A percentile compares a stretch with the other conserved stretches of the same genome.
Evolutionary conservation across 2,329 filamentous ascomycete genomes (phyloP).

Genomic region (Colletotrichum incanum): DNA sequence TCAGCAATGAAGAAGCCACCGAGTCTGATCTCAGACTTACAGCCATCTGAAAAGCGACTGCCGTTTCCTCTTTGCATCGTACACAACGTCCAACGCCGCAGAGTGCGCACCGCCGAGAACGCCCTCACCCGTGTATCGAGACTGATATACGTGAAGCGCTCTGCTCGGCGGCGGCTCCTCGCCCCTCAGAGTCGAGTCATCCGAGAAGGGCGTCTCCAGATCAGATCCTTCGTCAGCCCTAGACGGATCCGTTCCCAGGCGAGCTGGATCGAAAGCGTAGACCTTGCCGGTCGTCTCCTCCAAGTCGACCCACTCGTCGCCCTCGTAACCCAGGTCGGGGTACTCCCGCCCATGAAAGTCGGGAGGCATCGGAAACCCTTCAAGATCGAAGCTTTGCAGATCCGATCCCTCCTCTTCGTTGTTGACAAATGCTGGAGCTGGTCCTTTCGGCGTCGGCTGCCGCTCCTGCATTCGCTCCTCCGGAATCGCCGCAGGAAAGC

Average conservation of each 20-base stretch:
- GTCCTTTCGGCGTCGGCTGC: constrained; percentile 6
- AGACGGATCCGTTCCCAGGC: constrained; percentile 44
- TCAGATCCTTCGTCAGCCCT: constrained; percentile 51
- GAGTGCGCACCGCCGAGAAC: constrained; percentile 55
- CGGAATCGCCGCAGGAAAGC: background rate
- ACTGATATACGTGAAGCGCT: constrained; percentile 50
- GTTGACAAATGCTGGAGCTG: constrained; percentile 43
- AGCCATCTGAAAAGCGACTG: constrained; percentile 61
- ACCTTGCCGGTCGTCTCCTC: constrained; percentile 48
- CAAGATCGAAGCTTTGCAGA: constrained; percentile 11
- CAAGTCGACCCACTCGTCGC: constrained; percentile 50
- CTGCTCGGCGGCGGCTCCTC: constrained; percentile 32
- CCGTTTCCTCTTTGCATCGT: constrained; percentile 51
- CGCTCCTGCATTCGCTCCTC: constrained; percentile 13
- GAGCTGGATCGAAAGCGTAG: constrained; percentile 46
- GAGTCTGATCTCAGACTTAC: constrained; percentile 44
- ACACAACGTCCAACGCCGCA: constrained; percentile 54
- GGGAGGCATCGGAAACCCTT: constrained; percentile 32
- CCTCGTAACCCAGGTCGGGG: constrained; percentile 37
- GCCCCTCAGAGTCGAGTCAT: constrained; percentile 45
- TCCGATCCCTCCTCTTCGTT: constrained; percentile 46
- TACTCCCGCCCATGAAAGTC: constrained; percentile 45
- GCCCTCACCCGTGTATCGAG: constrained; percentile 57
- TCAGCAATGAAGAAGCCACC: constrained; percentile 39
- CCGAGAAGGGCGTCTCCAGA: constrained; percentile 48